Percentiles rank a stretch among this genome's conserved stretches.
These are phyloP conservation scores for Typha latifolia DNA, from an alignment of 176 grass and related monocot species.

Conservation along the genomic window DNA sequence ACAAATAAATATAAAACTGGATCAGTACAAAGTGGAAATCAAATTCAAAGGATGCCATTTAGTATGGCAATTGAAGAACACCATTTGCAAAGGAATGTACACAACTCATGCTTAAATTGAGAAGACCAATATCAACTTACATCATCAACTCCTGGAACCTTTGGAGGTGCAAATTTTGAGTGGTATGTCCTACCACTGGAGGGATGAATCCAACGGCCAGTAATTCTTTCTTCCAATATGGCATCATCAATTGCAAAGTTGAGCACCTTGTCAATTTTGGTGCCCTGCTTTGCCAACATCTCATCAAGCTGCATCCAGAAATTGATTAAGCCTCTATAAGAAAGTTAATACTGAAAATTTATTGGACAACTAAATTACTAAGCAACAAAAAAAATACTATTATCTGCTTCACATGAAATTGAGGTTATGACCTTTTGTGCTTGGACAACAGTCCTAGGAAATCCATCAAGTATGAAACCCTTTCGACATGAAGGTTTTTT, in stretches of 20 bases:
- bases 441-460: constrained; percentile 86
- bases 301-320: constrained; percentile 56
- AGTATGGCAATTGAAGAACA: not conserved
- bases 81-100: not conserved
- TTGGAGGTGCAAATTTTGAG: constrained; percentile 88
- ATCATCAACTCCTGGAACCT: constrained; percentile 73
- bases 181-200: constrained; percentile 89
- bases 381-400: constrained; percentile 4
- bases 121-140: constrained; percentile 33
- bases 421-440: constrained; percentile 59
- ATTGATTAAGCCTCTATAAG: not conserved
- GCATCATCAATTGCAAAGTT: constrained; percentile 91
- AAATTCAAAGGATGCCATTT: too few species aligned
- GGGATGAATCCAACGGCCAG: constrained; percentile 89
- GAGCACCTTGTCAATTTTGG: constrained; percentile 80
- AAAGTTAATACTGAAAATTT: not conserved
- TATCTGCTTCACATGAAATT: constrained; percentile 3
- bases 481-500: constrained; percentile 96
- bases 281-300: constrained; percentile 76
- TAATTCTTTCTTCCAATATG: constrained; percentile 92
- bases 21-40: too few species aligned
- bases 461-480: constrained; percentile 98
- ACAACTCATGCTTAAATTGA: constrained; percentile 1
- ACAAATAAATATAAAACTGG: too few species aligned
- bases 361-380: not conserved